Evolutionary conservation across 2,329 filamentous ascomycete species (phyloP), one percentile per base, ranked within the genome.

Genomic region (Escovopsis weberi): DNA sequence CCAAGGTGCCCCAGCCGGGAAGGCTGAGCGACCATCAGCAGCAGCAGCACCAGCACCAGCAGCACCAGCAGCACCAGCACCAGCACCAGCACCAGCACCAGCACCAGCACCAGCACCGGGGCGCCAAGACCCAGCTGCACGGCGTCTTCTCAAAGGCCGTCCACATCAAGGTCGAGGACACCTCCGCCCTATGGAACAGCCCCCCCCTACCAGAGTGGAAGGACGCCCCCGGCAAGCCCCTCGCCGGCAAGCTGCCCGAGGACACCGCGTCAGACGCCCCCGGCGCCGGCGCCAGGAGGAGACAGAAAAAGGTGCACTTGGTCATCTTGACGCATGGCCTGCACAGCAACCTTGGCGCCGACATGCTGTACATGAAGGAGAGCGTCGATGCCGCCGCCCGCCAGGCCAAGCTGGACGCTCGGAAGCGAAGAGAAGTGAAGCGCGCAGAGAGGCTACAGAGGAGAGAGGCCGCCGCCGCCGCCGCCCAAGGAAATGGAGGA

Each of bases 291-390:
- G 8, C 33, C 12, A 18, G 23, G 12, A 70, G 64, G 48, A 82
- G 79, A 57, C 72, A 73, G 50, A 86, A 85, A 62, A 89, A 82
- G 50, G 70, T 98, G 2, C 91, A 98, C 58, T 67, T 98, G 36
- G 91, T 98, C 23, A 71, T 98, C 32, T 64, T 98, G 40, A 96
- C 91, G 0, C 91, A 98, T 64, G 91, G 91, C 0, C 62, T 98
- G 48, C 91, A 98, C 60, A 94, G 89, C 62, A 98, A 98, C 59
- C 70, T 95, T 11, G 86, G 91, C 5, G 84, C 87, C 19, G 91
- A 98, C 59, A 94, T 98, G 91, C 69, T 98, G 18, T 98, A 85
- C 57, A 65, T 98, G 59, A 98, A 98, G 57, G 91, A 98, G 62
- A 94, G 86, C 60, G 96, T 98, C 48, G 91, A 98, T 63, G 78